Percentiles rank a stretch among this genome's conserved stretches.
phyloP scores from a whole-genome alignment of 2,329 filamentous ascomycete species.

The Fusarium sp. region DNA sequence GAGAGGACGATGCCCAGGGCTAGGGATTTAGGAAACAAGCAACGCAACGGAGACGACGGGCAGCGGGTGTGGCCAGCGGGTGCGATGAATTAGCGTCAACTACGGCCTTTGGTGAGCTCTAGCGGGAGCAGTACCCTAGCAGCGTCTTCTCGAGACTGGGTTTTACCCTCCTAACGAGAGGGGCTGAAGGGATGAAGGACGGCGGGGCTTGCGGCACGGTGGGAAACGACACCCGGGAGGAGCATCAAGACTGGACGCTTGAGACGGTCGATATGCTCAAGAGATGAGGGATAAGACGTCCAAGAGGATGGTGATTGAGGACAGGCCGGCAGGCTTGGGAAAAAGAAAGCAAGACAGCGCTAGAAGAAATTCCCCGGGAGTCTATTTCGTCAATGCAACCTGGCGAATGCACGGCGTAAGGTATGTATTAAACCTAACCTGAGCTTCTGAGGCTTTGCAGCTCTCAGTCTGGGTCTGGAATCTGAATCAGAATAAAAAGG shows the following conservation, averaged over 20 bases:
- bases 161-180: not conserved
- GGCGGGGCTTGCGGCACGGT: not conserved
- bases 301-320: not conserved
- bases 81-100: constrained; percentile 37
- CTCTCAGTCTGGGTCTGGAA: not conserved
- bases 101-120: not conserved
- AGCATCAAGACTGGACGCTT: not conserved
- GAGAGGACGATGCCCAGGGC: not conserved
- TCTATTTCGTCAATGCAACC: constrained; percentile 32
- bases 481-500: not conserved
- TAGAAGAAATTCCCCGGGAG: constrained; percentile 37
- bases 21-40: constrained; percentile 33
- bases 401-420: constrained; percentile 12
- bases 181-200: not conserved
- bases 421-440: constrained; percentile 1
- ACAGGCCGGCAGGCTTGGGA: not conserved
- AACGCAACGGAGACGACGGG: constrained; percentile 10
- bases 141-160: not conserved
- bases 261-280: not conserved
- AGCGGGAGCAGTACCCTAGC: constrained; percentile 2
- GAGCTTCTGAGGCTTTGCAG: constrained; percentile 7
- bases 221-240: not conserved
- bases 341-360: constrained; percentile 23
- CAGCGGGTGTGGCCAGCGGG: constrained; percentile 41
- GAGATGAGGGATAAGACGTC: not conserved